Base-by-base conservation (phyloP, 2,329 filamentous ascomycete genomes). In the Emericellopsis atlantica region DNA sequence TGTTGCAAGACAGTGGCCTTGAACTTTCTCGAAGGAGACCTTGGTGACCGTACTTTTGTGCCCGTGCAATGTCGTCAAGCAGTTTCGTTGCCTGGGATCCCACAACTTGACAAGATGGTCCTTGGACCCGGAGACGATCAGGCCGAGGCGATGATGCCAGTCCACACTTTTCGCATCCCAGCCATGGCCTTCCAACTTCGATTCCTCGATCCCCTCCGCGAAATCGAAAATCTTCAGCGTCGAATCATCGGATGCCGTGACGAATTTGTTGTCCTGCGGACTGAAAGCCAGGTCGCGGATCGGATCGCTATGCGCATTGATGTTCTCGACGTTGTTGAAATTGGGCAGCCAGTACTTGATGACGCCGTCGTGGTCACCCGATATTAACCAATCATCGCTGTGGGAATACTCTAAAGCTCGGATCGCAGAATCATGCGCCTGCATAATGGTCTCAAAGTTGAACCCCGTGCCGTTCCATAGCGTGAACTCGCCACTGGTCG, bases 301-400 rank as follows among this genome's bases (percentile, higher is more conserved):
- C 5, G 90, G 83, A 55, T 95, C 88, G 38, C 78, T 77, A 56
- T 96, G 92, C 6, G 88, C 92, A 55, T 89, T 81, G 41, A 98
- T 86, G 40, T 86, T 89, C 60, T 96, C 87, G 44, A 96, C 88
- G 54, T 96, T 95, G 70, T 98, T 96, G 67, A 98, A 95, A 59
- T 96, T 98, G 26, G 90, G 87, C 60, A 95, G 88, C 86, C 90
- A 96, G 65, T 98, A 98, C 65, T 96, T 96, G 62, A 98, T 82
- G 46, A 92, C 75, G 43, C 92, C 92, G 51, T 92, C 88, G 59
- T 96, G 89, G 56, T 96, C 92, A 40, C 86, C 89, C 7, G 92
- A 96, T 41, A 98, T 76, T 11, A 98, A 71, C 90, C 92, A 98
- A 63, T 98, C 92, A 56, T 95, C 86, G 52, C 84, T 93, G 61